A percentile compares a stretch with the other conserved stretches of the same genome.
Evolutionary conservation across 139 green algal genomes (phyloP).

Genomic region (Nannochloris sp.): DNA sequence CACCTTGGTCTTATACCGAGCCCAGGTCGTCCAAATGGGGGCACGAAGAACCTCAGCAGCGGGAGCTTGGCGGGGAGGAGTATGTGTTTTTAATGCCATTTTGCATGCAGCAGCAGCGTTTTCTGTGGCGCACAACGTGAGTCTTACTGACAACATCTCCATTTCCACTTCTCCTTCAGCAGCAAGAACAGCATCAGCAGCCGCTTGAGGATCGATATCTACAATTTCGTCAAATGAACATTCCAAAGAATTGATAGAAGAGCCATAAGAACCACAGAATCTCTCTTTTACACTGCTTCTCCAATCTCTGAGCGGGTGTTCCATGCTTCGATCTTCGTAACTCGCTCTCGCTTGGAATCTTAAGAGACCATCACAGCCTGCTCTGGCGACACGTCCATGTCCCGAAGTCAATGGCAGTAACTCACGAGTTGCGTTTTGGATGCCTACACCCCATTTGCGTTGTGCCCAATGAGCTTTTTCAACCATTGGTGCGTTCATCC

Average conservation of each 20-base stretch:
- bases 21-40: slow-evolving; percentile 67
- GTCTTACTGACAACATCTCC: slow-evolving; percentile 13
- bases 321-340: slow-evolving; percentile 29
- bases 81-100: slow-evolving; percentile 30
- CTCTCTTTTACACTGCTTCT: too few species aligned
- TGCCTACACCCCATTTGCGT: slow-evolving; percentile 32
- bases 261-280: background rate
- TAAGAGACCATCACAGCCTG: slow-evolving; percentile 41
- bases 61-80: slow-evolving; percentile 20
- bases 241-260: background rate
- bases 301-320: slow-evolving; percentile 51
- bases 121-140: slow-evolving; percentile 21
- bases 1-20: slow-evolving; percentile 45
- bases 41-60: slow-evolving; percentile 25
- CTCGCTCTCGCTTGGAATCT: slow-evolving; percentile 36
- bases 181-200: background rate
- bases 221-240: background rate
- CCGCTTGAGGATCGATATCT: background rate
- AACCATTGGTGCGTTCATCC: slow-evolving; percentile 42
- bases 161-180: background rate
- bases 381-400: background rate
- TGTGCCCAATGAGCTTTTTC: background rate
- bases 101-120: slow-evolving; percentile 42
- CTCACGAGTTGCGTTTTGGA: slow-evolving; percentile 47
- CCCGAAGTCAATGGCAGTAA: slow-evolving; percentile 23